These are phyloP conservation scores for Fraxinus excelsior DNA, from an alignment of 257 asterid genomes.

Conservation along the genomic window DNA sequence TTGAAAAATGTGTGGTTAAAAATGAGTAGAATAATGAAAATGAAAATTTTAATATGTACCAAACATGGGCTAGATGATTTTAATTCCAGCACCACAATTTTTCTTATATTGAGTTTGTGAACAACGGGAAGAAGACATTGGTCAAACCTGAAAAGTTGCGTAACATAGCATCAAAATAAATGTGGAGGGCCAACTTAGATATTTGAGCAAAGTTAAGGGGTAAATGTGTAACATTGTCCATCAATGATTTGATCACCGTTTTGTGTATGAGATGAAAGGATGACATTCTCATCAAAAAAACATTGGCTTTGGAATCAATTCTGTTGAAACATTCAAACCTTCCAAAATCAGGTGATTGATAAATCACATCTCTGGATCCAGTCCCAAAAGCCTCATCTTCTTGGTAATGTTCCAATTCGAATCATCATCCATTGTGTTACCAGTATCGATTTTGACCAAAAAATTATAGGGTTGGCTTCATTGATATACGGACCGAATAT, in stretches of 20 bases:
- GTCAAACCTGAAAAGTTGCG: not conserved
- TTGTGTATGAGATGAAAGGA: conserved; percentile 25
- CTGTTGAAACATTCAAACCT: conserved; percentile 65
- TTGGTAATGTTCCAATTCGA: conserved; percentile 16
- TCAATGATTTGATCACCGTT: conserved; percentile 12
- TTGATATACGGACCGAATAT: conserved; percentile 82
- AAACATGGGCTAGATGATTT: no score
- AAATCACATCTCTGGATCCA: conserved; percentile 35
- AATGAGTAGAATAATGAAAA: no score
- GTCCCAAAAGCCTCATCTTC: conserved; percentile 38
- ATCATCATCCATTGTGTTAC: conserved; percentile 9
- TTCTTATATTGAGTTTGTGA: not conserved
- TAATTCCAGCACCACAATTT: no score
- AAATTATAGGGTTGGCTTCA: conserved; percentile 52
- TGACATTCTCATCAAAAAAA: conserved; percentile 65
- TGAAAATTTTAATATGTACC: no score
- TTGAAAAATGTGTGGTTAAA: no score
- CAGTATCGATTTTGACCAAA: conserved; percentile 15
- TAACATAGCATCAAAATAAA: not conserved
- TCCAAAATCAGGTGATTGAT: conserved; percentile 79
- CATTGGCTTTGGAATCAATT: conserved; percentile 57
- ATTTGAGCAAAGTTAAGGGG: not conserved
- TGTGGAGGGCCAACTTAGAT: not conserved
- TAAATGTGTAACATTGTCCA: not conserved
- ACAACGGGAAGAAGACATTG: not conserved